Conservation (phyloP, 768 basidiomycete genomes). For the Sporobolomyces phaffii region DNA sequence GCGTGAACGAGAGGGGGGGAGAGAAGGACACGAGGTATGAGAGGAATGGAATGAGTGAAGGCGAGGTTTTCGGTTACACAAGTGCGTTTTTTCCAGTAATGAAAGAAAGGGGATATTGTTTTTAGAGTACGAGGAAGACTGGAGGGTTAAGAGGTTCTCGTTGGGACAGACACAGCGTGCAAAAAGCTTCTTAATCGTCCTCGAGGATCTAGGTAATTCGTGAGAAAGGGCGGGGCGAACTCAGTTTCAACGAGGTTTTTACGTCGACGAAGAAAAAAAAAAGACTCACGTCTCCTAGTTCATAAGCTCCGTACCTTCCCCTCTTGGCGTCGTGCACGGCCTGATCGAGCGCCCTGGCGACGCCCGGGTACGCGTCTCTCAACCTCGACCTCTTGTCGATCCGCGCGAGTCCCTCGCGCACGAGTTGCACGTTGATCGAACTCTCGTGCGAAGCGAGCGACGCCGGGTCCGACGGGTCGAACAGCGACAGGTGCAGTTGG, state of each 20-base stretch:
- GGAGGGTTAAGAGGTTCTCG: too few species aligned
- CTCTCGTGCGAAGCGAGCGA: slow-evolving; percentile 63
- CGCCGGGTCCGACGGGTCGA: slow-evolving; percentile 73
- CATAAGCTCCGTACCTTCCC: slow-evolving; percentile 36
- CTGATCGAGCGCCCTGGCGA: slow-evolving; percentile 61
- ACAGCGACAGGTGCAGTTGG: slow-evolving; percentile 72
- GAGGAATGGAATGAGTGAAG: too few species aligned
- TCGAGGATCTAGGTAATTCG: slow-evolving; percentile 22
- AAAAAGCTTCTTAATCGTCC: slow-evolving; percentile 28
- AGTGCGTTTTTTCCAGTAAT: too few species aligned
- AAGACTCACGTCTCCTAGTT: slow-evolving; percentile 34
- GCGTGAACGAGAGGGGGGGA: too few species aligned
- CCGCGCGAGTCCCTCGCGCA: slow-evolving; percentile 77
- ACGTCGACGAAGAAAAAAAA: background rate
- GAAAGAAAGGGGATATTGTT: too few species aligned
- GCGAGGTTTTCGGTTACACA: too few species aligned
- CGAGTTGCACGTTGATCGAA: slow-evolving; percentile 80
- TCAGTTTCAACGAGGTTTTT: too few species aligned
- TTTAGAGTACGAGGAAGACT: too few species aligned
- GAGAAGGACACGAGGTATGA: too few species aligned
- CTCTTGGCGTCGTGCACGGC: slow-evolving; percentile 63
- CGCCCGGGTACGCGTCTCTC: slow-evolving; percentile 56
- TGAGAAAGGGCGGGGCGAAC: background rate
- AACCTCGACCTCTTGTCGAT: slow-evolving; percentile 62
- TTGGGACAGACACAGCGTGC: too few species aligned